These are phyloP conservation scores for Claviceps fusiformis DNA, from an alignment of 2,329 filamentous ascomycete genomes.

Conservation along the genomic window DNA sequence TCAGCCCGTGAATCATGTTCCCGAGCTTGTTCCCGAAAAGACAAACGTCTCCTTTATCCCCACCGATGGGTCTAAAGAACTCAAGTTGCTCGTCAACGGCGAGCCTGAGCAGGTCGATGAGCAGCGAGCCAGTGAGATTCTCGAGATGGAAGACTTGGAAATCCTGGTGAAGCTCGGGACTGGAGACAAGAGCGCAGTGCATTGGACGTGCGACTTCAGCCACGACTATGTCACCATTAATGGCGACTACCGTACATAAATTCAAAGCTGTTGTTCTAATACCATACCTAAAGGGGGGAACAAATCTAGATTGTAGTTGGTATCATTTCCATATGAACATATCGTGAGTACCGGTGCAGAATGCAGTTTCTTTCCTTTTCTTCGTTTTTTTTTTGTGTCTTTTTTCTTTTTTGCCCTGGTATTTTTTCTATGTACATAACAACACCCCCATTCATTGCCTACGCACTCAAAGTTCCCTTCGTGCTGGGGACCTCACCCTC, in stretches of 20 bases:
- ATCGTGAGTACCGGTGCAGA: too few species aligned
- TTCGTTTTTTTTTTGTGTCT: neutral
- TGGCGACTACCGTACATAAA: slow-evolving; percentile 51
- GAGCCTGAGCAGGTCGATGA: slow-evolving; percentile 74
- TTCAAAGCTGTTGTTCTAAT: neutral
- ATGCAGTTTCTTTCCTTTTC: neutral
- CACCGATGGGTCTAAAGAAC: slow-evolving; percentile 59
- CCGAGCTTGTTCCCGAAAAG: slow-evolving; percentile 51
- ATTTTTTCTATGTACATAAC: neutral
- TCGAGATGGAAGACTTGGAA: slow-evolving; percentile 66
- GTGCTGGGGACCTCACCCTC: slow-evolving; percentile 93
- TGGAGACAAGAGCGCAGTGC: slow-evolving; percentile 52
- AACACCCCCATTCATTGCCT: slow-evolving; percentile 5
- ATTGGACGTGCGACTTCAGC: slow-evolving; percentile 80
- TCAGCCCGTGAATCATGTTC: slow-evolving; percentile 42
- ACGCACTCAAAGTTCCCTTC: slow-evolving; percentile 72
- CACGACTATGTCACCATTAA: slow-evolving; percentile 66
- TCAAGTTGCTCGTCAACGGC: slow-evolving; percentile 64
- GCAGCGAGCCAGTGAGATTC: slow-evolving; percentile 59
- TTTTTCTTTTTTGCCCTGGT: neutral
- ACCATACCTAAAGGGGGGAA: neutral
- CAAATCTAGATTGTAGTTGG: neutral
- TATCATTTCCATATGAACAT: neutral
- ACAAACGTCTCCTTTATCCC: slow-evolving; percentile 72
- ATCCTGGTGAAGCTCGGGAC: slow-evolving; percentile 63